Percentiles rank a stretch among this genome's conserved stretches.
These are phyloP conservation scores for Neurospora sp. DNA, from an alignment of 495 filamentous ascomycete genomes.

Conservation along the genomic window DNA sequence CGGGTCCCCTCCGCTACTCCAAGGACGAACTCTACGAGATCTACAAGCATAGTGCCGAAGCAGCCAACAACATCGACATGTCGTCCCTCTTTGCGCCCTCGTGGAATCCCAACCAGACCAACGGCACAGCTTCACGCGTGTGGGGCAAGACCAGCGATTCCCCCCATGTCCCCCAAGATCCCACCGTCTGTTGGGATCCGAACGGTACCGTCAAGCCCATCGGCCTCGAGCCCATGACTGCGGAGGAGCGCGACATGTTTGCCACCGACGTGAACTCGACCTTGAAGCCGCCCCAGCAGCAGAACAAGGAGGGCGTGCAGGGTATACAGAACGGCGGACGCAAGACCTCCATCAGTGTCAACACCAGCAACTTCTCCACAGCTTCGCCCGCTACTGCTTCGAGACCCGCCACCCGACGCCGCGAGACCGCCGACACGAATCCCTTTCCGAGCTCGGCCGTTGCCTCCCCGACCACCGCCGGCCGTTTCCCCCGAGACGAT, in stretches of 20 bases:
- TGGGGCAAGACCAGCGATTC: slow-evolving; percentile 77
- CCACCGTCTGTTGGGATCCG: slow-evolving; percentile 83
- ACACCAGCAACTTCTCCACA: slow-evolving; percentile 32
- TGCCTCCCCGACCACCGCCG: slow-evolving; percentile 39
- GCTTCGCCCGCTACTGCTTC: slow-evolving; percentile 53
- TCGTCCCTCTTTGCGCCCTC: slow-evolving; percentile 57
- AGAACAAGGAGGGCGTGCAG: slow-evolving; percentile 52
- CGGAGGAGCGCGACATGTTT: slow-evolving; percentile 81
- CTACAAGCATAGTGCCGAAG: slow-evolving; percentile 50
- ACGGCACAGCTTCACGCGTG: slow-evolving; percentile 49
- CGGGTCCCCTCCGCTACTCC: slow-evolving; percentile 47
- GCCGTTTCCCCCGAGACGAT: slow-evolving; percentile 40
- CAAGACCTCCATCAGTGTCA: slow-evolving; percentile 65
- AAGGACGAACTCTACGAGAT: slow-evolving; percentile 76
- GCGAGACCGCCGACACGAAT: slow-evolving; percentile 80
- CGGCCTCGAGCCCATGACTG: slow-evolving; percentile 62
- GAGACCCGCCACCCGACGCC: slow-evolving; percentile 65
- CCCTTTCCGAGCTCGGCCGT: slow-evolving; percentile 45
- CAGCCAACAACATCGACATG: slow-evolving; percentile 49
- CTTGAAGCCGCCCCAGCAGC: slow-evolving; percentile 66
- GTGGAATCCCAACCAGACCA: slow-evolving; percentile 64
- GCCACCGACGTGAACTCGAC: slow-evolving; percentile 82
- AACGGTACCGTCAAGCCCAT: slow-evolving; percentile 64
- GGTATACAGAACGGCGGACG: slow-evolving; percentile 45
- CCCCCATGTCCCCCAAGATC: slow-evolving; percentile 36